Base-by-base conservation (phyloP, 2,329 filamentous ascomycete species). In the Aspergillus sp. region DNA sequence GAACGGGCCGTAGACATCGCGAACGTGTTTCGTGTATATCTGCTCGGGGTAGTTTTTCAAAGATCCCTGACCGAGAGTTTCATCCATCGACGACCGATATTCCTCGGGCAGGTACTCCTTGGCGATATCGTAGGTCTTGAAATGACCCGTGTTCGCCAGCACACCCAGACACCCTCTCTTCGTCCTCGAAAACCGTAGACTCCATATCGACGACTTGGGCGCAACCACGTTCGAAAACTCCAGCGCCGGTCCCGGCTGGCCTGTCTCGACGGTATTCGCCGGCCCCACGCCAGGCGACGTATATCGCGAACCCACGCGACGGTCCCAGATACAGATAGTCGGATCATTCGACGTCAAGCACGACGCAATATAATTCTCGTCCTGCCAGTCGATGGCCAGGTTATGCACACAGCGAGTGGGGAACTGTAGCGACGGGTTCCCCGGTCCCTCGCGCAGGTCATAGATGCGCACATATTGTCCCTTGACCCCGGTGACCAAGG, bases 301-400 rank as follows among this genome's bases (percentile, higher is more conserved):
- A 49, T 76, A 72, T 10, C 78, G 72, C 42, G 71, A 68, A 6
- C 78, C 77, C 57, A 78, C 76, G 55, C 86, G 82, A 56, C 83
- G 81, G 67, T 89, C 86, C 86, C 86, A 89, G 5, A 88, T 78
- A 59, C 82, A 85, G 46, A 88, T 81, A 2, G 81, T 81, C 18
- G 84, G 81, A 62, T 87, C 85, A 51, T 81, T 82, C 0, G 80
- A 76, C 2, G 84, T 80, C 51, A 71, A 70, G 51, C 84, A 85
- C 14, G 85, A 87, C 4, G 86, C 81, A 65, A 89, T 86, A 67
- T 87, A 87, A 58, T 88, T 87, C 67, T 88, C 84, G 67, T 88
- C 85, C 53, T 85, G 72, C 62, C 84, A 84, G 71, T 89, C 84
- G 61, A 88, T 85, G 6, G 86, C 83, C 58, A 88, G 76, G 62